These are phyloP conservation scores for Solanum medicagineum DNA, from an alignment of 257 asterid genomes.

Conservation along the genomic window DNA sequence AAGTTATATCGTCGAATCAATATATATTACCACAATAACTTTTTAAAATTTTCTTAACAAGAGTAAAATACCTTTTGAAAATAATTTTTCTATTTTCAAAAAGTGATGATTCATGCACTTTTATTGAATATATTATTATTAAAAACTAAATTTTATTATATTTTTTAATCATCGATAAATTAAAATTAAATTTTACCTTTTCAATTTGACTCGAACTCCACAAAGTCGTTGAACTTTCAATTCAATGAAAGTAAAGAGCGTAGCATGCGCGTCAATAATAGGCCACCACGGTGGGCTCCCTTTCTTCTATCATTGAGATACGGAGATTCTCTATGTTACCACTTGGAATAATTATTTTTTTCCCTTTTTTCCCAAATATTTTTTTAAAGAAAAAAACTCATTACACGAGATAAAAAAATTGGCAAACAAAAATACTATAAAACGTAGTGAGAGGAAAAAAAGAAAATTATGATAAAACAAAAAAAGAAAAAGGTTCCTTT, in stretches of 20 bases:
- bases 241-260: neutral
- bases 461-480: neutral
- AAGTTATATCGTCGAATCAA: no score
- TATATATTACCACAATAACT: no score
- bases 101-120: no score
- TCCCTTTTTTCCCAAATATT: no score
- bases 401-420: neutral
- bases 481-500: neutral
- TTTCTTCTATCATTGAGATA: neutral
- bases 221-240: neutral
- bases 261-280: neutral
- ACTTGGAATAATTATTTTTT: neutral
- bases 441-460: neutral
- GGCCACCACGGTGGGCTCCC: neutral
- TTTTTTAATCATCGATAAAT: no score
- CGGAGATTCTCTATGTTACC: neutral
- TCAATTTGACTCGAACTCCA: no score
- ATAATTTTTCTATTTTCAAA: no score
- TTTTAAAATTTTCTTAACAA: no score
- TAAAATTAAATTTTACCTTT: no score
- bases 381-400: neutral
- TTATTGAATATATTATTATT: no score
- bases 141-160: no score
- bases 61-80: no score
- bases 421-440: neutral